Conservation (phyloP, 202 grass and related monocot species). For the Hordeum pubiflorum region DNA sequence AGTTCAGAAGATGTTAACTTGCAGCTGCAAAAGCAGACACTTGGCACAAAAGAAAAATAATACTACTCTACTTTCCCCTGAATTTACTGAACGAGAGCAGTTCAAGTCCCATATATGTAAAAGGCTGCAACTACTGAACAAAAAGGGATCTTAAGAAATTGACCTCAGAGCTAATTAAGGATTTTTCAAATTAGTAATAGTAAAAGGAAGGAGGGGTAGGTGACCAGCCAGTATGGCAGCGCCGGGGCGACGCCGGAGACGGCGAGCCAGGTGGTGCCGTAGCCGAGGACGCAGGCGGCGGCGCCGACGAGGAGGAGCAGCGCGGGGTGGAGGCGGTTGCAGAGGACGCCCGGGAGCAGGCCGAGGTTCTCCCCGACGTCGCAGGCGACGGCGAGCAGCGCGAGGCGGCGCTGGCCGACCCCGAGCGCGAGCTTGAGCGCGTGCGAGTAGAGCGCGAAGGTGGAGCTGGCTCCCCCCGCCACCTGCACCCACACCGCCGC, state of each 20-base stretch:
- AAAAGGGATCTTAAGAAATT: neutral
- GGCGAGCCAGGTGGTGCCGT: slow-evolving; percentile 57
- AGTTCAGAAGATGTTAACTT: neutral
- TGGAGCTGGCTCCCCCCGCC: slow-evolving; percentile 54
- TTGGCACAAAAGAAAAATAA: slow-evolving; percentile 6
- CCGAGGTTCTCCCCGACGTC: slow-evolving; percentile 88
- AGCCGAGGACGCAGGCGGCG: slow-evolving; percentile 51
- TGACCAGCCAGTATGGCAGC: slow-evolving; percentile 76
- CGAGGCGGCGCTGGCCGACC: slow-evolving; percentile 67
- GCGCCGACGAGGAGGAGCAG: slow-evolving; percentile 62
- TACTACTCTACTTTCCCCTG: neutral
- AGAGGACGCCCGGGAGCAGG: slow-evolving; percentile 56
- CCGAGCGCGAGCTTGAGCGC: slow-evolving; percentile 59
- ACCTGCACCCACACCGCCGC: slow-evolving; percentile 89
- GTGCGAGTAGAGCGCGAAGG: slow-evolving; percentile 90
- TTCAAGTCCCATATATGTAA: neutral
- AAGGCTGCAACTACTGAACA: neutral
- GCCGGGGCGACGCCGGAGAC: slow-evolving; percentile 39
- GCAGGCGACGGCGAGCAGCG: slow-evolving; percentile 77
- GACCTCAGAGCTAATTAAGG: neutral
- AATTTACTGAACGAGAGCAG: neutral
- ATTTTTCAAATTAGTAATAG: neutral
- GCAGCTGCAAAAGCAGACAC: slow-evolving; percentile 1
- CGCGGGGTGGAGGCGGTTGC: slow-evolving; percentile 66
- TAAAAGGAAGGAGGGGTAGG: neutral